A percentile compares a stretch with the other conserved stretches of the same genome.
phyloP scores from a whole-genome alignment of 1,139 yeast species.

The Chernovozyma aurita region DNA sequence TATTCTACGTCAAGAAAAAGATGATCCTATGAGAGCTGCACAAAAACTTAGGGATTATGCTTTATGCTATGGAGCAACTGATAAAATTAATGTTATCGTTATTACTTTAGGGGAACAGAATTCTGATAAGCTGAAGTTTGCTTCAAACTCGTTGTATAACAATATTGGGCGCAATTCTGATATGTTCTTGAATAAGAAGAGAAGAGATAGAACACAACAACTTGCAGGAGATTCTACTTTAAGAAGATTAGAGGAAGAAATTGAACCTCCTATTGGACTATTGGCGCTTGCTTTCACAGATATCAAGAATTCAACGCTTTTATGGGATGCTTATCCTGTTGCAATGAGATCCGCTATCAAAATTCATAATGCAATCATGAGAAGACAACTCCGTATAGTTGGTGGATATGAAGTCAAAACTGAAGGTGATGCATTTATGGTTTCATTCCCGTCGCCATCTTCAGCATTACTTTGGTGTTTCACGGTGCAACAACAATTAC shows the following conservation, averaged over 20 bases:
- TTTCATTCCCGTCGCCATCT: conserved; percentile 92
- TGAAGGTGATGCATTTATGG: conserved; percentile 99
- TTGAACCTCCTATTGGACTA: conserved; percentile 92
- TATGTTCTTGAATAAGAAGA: conserved; percentile 41
- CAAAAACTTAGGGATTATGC: conserved; percentile 93
- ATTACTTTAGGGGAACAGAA: conserved; percentile 53
- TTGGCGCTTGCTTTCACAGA: conserved; percentile 96
- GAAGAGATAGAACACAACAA: conserved; percentile 47
- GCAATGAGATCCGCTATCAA: conserved; percentile 98
- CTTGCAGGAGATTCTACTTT: conserved; percentile 72
- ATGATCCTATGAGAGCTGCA: conserved; percentile 88
- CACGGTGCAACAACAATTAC: conserved; percentile 81
- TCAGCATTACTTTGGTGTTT: conserved; percentile 93
- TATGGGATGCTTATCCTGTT: conserved; percentile 91
- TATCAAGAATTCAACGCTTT: conserved; percentile 85
- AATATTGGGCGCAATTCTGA: conserved; percentile 36
- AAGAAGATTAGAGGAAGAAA: conserved; percentile 85
- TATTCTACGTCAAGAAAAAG: conserved; percentile 75
- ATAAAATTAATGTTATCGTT: conserved; percentile 81
- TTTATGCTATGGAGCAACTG: conserved; percentile 82
- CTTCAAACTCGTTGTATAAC: conserved; percentile 27
- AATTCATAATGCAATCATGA: conserved; percentile 89
- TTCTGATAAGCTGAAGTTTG: conserved; percentile 23
- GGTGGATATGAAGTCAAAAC: conserved; percentile 98
- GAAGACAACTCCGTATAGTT: conserved; percentile 84